Base-by-base conservation (phyloP, 75 land plant genomes). In the Picea sitchensis region DNA sequence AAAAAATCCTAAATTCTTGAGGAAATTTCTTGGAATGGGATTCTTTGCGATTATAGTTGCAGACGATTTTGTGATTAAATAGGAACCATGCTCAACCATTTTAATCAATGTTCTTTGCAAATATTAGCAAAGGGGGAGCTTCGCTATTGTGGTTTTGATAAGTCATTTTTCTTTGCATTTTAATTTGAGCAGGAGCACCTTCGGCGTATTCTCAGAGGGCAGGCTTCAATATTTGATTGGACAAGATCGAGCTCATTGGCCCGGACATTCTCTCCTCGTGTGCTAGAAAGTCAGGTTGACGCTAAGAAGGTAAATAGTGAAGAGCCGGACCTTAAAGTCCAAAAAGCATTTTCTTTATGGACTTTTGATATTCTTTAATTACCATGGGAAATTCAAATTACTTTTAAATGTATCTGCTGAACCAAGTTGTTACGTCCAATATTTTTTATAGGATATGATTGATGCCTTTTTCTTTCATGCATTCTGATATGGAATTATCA, bases 251-350 rank as follows among this genome's bases (percentile, higher is more conserved):
- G 90, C 14, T 88, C 92, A 32, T 78, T 98, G 79, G 99, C 99
- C 51, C 90, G 93, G 76, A 96, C 96, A 7, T 88, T 98, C 59
- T 98, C 99, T 59, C 99, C 99, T 17, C 77, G 99, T 59, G 94
- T 98, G 60, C 80, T 95, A 81, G 98, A 98, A 84, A 96, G 88
- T 82, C 98, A 98, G 78, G 83, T 92, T 58, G 99, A 98, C 90
- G 98, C 99, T 14, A 98, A 95, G 85, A 98, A 94, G 94, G 98
- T 95, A 54, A 56, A 54, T 58, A 60, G 44, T 32, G 14, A 79
- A 81, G 30, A 58, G 8, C 3, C 5, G 58, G 36, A 23, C 56
- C 26, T 72, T 59, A 75, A 78, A 76, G 58, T 26, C 20, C 58
- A 7, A 72, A 13, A 17, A 44, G 2, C 12, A 51, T 32, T 47